Evolutionary conservation across 2,329 filamentous ascomycete species (phyloP).

Genomic region (Teratosphaeria zuluensis): DNA sequence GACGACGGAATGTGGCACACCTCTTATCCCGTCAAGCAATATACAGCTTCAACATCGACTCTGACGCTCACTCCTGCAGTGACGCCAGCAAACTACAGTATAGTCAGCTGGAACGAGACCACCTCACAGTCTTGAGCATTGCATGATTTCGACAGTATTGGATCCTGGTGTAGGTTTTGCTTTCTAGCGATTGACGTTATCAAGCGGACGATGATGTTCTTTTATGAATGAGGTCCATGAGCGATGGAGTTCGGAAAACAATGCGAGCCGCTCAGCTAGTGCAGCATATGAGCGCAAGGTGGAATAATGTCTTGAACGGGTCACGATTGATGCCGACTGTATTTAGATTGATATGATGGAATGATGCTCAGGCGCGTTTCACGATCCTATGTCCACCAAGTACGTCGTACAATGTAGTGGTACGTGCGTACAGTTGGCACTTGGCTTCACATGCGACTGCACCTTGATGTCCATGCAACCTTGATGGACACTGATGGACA

Average conservation of each 20-base stretch:
- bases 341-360: not conserved
- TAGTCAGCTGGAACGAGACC: slow-evolving; percentile 5
- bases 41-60: not conserved
- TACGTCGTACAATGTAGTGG: too few relatives aligned
- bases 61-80: not conserved
- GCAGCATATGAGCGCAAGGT: slow-evolving; percentile 3
- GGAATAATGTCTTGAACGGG: not conserved
- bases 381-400: not conserved
- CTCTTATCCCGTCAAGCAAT: slow-evolving; percentile 21
- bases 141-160: not conserved
- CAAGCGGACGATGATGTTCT: not conserved
- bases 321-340: not conserved
- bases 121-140: not conserved
- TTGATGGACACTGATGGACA: not conserved
- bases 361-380: not conserved
- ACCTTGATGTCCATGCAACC: not conserved
- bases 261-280: slow-evolving; percentile 6
- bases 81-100: not conserved
- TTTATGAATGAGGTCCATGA: not conserved
- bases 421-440: too few relatives aligned
- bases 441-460: too few relatives aligned
- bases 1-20: slow-evolving; percentile 39
- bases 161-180: not conserved
- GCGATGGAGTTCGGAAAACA: not conserved
- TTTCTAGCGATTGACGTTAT: not conserved